Conservation (phyloP, 257 asterid species). For the Solanum chaucha region DNA sequence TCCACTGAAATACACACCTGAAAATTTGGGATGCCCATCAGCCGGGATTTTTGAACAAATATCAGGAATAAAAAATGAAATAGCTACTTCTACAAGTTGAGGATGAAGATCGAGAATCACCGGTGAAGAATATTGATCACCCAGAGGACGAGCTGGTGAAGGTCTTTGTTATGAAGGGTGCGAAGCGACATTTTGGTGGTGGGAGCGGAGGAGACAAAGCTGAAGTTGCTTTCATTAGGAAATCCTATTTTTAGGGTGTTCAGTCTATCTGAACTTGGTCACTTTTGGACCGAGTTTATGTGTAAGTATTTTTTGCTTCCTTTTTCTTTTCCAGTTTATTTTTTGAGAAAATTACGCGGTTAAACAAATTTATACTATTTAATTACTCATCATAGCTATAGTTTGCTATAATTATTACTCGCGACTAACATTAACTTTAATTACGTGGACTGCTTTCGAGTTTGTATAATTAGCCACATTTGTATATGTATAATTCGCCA, state of each 20-base stretch:
- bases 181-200: background rate
- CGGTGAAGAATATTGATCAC: background rate
- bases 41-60: background rate
- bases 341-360: no score
- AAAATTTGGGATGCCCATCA: background rate
- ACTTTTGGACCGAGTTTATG: background rate
- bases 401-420: no score
- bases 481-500: no score
- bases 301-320: no score
- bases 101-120: background rate
- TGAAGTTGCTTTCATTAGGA: background rate
- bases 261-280: background rate
- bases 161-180: background rate
- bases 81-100: background rate
- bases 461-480: no score
- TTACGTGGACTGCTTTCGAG: no score
- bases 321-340: no score
- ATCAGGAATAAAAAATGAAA: background rate
- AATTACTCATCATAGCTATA: no score
- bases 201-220: background rate
- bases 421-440: no score
- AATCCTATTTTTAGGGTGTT: no score
- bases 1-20: background rate
- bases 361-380: no score
- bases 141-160: background rate